Base-by-base conservation (phyloP, 192 early-diverging fungal genomes). In the Gorgonomyces haynaldii region DNA sequence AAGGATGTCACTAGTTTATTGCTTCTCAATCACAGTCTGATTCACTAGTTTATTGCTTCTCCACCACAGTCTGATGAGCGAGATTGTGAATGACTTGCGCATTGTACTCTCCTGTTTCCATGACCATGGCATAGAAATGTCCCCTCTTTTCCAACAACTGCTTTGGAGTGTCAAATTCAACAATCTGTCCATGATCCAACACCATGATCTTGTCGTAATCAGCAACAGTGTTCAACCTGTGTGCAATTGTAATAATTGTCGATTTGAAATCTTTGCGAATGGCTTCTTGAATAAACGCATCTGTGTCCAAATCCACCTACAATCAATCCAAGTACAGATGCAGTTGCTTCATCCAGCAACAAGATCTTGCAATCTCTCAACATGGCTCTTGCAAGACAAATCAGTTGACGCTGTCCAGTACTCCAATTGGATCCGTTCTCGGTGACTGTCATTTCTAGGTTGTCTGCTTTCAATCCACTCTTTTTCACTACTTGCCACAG, bases 41-140 rank as follows among this genome's bases (percentile, higher is more conserved):
- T n/a, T n/a, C n/a, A n/a, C n/a, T n/a, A n/a, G n/a, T n/a, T n/a
- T n/a, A n/a, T n/a, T n/a, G n/a, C n/a, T n/a, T n/a, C n/a, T n/a
- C n/a, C n/a, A n/a, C n/a, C n/a, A n/a, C n/a, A n/a, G n/a, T n/a
- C n/a, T n/a, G n/a, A n/a, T n/a, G n/a, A n/a, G n/a, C n/a, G n/a
- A n/a, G n/a, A n/a, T n/a, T n/a, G n/a, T n/a, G n/a, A n/a, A n/a
- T n/a, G n/a, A n/a, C 42, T n/a, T n/a, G 4, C 42, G 28, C 28
- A 15, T 20, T 43, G 12, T 43, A 15, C 4, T 25, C 42, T 22
- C 42, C 42, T 3, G 42, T 43, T 28, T 43, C 42, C 28, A 28
- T 26, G 45, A 85, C 89, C 84, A 91, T 85, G 26, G 57, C 55
- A 25, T 66, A 40, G 61, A 91, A 88, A 4, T 79, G 72, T 21